phyloP scores from a whole-genome alignment of 352 stramenopile species.

The Aphanomyces invadans region DNA sequence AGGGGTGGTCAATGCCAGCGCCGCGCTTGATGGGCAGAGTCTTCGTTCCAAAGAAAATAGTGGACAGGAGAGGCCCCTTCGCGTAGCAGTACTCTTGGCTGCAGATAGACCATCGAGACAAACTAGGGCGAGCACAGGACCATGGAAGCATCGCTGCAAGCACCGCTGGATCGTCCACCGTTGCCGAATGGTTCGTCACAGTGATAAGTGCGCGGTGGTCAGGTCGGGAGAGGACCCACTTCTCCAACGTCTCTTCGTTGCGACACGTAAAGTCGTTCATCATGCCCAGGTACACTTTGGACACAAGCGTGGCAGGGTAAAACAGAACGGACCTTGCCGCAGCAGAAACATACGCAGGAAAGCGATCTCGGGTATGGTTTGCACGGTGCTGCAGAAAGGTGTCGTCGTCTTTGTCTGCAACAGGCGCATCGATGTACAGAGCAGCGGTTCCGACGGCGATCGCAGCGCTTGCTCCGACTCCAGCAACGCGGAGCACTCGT shows the following conservation, averaged over 20 bases:
- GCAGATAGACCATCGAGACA: conserved; percentile 63
- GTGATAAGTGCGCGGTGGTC: conserved; percentile 56
- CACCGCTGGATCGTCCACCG: conserved; percentile 65
- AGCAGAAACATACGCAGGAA: conserved; percentile 64
- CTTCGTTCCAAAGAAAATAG: conserved; percentile 63
- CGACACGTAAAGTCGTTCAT: conserved; percentile 46
- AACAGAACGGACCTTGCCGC: conserved; percentile 48
- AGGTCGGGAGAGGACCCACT: conserved; percentile 39
- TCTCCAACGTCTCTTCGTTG: conserved; percentile 38
- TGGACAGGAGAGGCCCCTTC: conserved; percentile 42
- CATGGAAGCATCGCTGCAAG: conserved; percentile 73
- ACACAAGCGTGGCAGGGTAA: conserved; percentile 32
- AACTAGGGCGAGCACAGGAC: conserved; percentile 47
- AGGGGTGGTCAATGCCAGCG: conserved; percentile 68
- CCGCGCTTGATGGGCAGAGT: conserved; percentile 64
- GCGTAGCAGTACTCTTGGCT: conserved; percentile 83
- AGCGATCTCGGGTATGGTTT: conserved; percentile 28
- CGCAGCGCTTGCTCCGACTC: conserved; percentile 18
- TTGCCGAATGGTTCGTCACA: conserved; percentile 79
- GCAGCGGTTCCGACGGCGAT: conserved; percentile 27
- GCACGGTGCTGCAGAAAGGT: conserved; percentile 42
- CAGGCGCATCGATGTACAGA: conserved; percentile 55
- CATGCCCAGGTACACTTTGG: conserved; percentile 50
- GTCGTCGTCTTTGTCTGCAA: conserved; percentile 32
- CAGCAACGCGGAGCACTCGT: conserved; percentile 1